Base-by-base conservation (phyloP, 176 grass and related monocot species). In the Triticum monococcum region DNA sequence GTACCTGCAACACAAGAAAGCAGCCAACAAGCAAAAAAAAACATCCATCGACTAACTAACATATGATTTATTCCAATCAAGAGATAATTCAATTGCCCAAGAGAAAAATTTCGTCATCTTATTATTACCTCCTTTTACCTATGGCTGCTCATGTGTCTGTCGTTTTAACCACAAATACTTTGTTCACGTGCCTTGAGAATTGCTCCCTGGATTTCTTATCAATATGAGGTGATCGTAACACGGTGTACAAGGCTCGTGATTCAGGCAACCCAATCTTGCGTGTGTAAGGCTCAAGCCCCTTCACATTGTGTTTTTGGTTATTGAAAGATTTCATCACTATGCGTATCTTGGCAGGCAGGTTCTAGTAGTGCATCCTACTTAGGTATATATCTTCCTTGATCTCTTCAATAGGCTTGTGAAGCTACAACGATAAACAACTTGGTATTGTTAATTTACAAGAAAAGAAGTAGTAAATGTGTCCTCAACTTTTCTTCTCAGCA, bases 141-240 rank as follows among this genome's bases (percentile, higher is more conserved):
- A 1, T 7, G 26, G 5, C 0, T 17, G 12, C 28, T 93, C 88
- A 7, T 63, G 63, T 0, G 62, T 22, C 66, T 88, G 25, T 52
- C n/a, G 78, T 87, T 78, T 79, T 87, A 4, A 83, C 81, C 16
- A 88, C 54, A 73, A 88, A 88, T 38, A 88, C 78, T 54, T 88
- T 88, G 82, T 92, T 88, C 32, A 88, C 20, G 41, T 79, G 85
- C 86, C 69, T 91, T 3, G 83, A 79, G n/a, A 93, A 93, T 28
- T 91, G 85, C 38, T 93, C 88, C 69, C 86, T 90, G 38, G 85
- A 93, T 70, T 93, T 91, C 78, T 93, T 93, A 59, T 91, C 88
- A 41, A 91, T 93, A 80, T 93, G 91, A 67, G 88, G 88, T 57
- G 88, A 93, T 7, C 91, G 64, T 68, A 93, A 59, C 57, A 93